Percentiles rank a stretch among this genome's conserved stretches.
Evolutionary conservation across 2,329 filamentous ascomycete genomes (phyloP).

Genomic region (Fusarium sublunatum): DNA sequence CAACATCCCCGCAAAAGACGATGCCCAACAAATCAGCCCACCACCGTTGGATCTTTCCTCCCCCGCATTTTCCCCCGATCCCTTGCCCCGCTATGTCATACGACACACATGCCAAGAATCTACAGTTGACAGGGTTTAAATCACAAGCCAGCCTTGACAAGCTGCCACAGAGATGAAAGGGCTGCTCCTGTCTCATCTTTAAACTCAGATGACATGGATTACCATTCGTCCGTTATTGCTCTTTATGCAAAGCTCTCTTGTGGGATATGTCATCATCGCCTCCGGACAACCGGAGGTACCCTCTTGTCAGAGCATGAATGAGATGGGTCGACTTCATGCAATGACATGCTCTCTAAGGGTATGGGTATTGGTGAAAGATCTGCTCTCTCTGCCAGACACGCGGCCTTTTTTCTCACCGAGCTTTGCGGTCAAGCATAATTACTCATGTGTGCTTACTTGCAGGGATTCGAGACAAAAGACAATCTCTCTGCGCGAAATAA

Average conservation of each 20-base stretch:
- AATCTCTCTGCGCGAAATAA: background rate
- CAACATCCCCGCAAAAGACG: constrained; percentile 5
- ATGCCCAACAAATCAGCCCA: background rate
- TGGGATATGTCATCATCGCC: background rate
- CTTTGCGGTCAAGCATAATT: constrained; percentile 5
- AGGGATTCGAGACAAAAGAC: background rate
- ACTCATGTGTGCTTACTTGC: background rate
- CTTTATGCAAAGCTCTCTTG: background rate
- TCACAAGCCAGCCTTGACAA: background rate
- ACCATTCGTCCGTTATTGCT: background rate
- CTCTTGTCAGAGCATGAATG: background rate
- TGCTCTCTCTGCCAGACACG: background rate
- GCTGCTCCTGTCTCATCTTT: background rate
- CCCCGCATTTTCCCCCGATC: constrained; percentile 1
- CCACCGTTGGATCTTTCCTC: background rate
- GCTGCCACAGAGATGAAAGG: background rate
- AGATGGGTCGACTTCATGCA: background rate
- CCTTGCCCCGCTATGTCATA: constrained; percentile 4
- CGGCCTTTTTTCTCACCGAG: background rate
- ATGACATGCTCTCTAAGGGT: background rate
- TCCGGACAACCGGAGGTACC: constrained; percentile 20
- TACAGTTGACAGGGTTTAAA: background rate
- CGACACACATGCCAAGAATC: constrained; percentile 8
- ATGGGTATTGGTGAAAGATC: no score
- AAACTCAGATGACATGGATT: constrained; percentile 1